Evolutionary conservation across 345 rosid genomes (phyloP).

Genomic region (Balakata baccata): DNA sequence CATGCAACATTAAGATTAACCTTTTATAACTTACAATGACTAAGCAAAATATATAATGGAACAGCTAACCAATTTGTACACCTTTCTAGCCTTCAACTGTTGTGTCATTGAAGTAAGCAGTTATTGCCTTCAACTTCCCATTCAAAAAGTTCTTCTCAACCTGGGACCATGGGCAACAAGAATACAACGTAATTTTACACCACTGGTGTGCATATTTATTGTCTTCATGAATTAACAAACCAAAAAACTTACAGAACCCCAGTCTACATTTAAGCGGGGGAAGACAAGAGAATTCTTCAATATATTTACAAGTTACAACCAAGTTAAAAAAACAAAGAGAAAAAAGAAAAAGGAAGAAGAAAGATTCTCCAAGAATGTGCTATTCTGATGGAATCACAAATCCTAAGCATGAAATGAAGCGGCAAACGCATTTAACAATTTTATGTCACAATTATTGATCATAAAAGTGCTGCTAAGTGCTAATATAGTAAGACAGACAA

Average conservation of each 20-base stretch:
- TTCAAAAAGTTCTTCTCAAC: slow-evolving; percentile 82
- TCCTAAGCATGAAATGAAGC: background rate
- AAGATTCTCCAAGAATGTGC: background rate
- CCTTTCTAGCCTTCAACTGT: background rate
- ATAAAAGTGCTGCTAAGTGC: background rate
- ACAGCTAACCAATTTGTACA: background rate
- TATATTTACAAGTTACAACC: no score
- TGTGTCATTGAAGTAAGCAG: slow-evolving; percentile 59
- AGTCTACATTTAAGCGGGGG: background rate
- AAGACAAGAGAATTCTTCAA: background rate
- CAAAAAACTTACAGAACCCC: background rate
- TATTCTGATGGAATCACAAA: background rate
- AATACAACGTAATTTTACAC: background rate
- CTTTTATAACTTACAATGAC: background rate
- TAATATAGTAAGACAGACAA: background rate
- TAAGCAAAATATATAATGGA: background rate
- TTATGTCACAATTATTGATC: background rate
- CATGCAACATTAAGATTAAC: background rate
- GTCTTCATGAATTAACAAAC: background rate
- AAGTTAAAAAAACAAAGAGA: no score
- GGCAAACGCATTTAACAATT: background rate
- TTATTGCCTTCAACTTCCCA: slow-evolving; percentile 83
- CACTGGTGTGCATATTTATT: background rate
- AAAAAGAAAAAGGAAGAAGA: background rate
- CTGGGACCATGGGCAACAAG: slow-evolving; percentile 34